These are phyloP conservation scores for Rhodotorula sp. DNA, from an alignment of 1,284 basidiomycete genomes.

Conservation along the genomic window DNA sequence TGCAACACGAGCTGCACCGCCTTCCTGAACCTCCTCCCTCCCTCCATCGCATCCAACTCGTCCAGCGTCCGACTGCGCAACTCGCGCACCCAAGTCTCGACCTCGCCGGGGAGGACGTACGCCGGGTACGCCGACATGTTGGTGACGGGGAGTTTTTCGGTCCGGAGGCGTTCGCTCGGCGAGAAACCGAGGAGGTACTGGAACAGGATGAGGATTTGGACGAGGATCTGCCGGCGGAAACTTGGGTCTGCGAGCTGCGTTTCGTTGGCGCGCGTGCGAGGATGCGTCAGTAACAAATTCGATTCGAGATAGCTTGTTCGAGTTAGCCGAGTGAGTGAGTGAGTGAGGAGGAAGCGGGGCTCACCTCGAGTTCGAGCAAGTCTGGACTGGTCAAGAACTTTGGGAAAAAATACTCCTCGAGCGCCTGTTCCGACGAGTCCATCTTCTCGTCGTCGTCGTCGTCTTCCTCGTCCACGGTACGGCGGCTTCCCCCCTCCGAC, in stretches of 20 bases:
- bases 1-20: conserved; percentile 67
- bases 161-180: conserved; percentile 62
- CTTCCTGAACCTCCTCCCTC: conserved; percentile 60
- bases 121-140: conserved; percentile 43
- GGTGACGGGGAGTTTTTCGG: conserved; percentile 61
- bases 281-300: background rate
- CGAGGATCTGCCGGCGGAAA: conserved; percentile 85
- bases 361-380: conserved; percentile 77
- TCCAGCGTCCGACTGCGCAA: conserved; percentile 13
- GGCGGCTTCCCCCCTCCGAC: background rate
- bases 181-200: conserved; percentile 77
- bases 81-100: conserved; percentile 25
- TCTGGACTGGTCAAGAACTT: conserved; percentile 85
- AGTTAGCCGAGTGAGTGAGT: background rate
- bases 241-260: conserved; percentile 75
- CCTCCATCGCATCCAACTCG: conserved; percentile 32
- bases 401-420: conserved; percentile 76
- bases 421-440: conserved; percentile 57
- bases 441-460: conserved; percentile 57
- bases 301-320: background rate
- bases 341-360: conserved; percentile 29
- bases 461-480: conserved; percentile 4
- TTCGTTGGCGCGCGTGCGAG: too few species aligned
- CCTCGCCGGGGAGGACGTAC: conserved; percentile 1
- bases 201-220: conserved; percentile 78